Evolutionary conservation across 1,284 basidiomycete species (phyloP).

Genomic region (Bondarzewia mesenterica): DNA sequence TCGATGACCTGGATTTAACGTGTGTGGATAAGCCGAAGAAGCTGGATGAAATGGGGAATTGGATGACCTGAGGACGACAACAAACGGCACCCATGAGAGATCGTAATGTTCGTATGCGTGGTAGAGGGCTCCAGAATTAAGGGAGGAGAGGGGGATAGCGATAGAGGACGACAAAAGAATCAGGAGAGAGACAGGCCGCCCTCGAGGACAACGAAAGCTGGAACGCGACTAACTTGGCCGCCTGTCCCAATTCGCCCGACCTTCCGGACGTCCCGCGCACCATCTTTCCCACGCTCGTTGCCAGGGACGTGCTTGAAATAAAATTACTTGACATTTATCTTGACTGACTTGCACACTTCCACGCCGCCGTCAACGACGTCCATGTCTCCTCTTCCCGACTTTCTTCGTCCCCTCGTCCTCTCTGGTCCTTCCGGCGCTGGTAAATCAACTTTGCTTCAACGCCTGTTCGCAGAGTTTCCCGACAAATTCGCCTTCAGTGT

Average conservation of each 20-base stretch:
- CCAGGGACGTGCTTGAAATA: constrained; percentile 21
- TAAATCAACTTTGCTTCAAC: constrained; percentile 86
- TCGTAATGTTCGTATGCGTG: constrained; percentile 17
- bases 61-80: constrained; percentile 66
- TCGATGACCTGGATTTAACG: constrained; percentile 73
- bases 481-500: constrained; percentile 91
- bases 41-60: constrained; percentile 4
- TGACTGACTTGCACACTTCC: too few relatives aligned
- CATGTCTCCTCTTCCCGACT: constrained; percentile 16
- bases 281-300: constrained; percentile 26
- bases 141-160: constrained; percentile 14
- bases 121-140: constrained; percentile 7
- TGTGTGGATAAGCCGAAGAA: neutral
- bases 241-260: too few relatives aligned
- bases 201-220: neutral
- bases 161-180: constrained; percentile 9
- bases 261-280: too few relatives aligned
- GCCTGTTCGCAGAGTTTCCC: constrained; percentile 79
- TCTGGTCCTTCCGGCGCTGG: constrained; percentile 89
- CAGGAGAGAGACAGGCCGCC: too few relatives aligned
- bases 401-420: constrained; percentile 59
- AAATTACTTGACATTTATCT: too few relatives aligned
- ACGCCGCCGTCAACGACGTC: neutral
- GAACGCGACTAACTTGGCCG: neutral
- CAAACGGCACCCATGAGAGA: constrained; percentile 72